These are phyloP conservation scores for Macadamia tetraphylla DNA, from an alignment of 164 flowering plant genomes.

Conservation along the genomic window DNA sequence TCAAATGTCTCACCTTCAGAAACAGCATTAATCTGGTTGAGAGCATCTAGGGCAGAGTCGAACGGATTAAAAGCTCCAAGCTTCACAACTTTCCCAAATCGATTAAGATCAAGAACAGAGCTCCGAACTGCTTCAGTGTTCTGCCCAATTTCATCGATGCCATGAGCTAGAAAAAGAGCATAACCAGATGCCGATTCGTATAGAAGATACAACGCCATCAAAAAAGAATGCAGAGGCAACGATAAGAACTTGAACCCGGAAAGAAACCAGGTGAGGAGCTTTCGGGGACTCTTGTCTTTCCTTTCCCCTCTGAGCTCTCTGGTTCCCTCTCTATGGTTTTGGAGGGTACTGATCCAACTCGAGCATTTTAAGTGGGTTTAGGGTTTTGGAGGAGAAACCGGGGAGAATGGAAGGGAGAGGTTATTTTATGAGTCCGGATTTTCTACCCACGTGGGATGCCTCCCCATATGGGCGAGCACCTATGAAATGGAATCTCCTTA, in stretches of 20 bases:
- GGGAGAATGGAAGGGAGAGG: too few species aligned
- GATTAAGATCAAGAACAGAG: conserved; percentile 65
- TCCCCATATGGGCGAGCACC: too few species aligned
- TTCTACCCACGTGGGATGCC: too few species aligned
- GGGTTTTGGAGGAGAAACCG: background rate
- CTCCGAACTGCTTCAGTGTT: conserved; percentile 78
- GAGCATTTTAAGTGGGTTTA: background rate
- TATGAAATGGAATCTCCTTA: too few species aligned
- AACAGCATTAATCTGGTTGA: conserved; percentile 76
- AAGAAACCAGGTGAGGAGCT: background rate
- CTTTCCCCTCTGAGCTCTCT: background rate
- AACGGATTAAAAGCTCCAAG: conserved; percentile 76
- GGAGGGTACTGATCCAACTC: background rate
- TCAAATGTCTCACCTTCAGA: conserved; percentile 67
- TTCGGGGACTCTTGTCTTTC: background rate
- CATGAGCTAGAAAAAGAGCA: conserved; percentile 57
- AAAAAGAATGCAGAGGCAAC: background rate
- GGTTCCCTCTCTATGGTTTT: background rate
- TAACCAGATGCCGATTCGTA: conserved; percentile 80
- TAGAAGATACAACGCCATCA: conserved; percentile 58
- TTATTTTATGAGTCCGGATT: too few species aligned
- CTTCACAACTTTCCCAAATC: conserved; percentile 87
- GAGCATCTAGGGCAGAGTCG: conserved; percentile 85
- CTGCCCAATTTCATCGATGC: conserved; percentile 85
- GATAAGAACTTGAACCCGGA: background rate